A percentile compares a stretch with the other conserved stretches of the same genome.
Conservation (phyloP, 208 protist genomes). For the Polymyxa betae region DNA sequence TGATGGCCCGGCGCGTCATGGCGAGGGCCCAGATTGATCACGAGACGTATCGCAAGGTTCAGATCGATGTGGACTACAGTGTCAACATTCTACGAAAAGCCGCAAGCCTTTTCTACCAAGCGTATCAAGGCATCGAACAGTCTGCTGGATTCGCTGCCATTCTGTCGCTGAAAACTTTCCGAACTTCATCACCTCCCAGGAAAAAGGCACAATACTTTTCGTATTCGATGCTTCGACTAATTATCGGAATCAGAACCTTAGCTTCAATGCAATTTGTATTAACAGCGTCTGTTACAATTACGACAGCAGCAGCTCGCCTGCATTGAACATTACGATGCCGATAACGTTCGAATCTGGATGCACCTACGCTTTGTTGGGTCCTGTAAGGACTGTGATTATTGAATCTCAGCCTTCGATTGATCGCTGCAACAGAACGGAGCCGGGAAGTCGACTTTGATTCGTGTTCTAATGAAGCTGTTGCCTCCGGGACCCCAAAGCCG, state of each 20-base stretch:
- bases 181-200: background rate
- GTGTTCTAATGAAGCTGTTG: conserved; percentile 33
- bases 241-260: background rate
- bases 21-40: background rate
- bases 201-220: background rate
- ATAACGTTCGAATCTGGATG: background rate
- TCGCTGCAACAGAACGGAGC: background rate
- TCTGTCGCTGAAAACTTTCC: background rate
- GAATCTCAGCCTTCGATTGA: background rate
- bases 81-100: background rate
- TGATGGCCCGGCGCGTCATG: conserved; percentile 29
- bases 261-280: background rate
- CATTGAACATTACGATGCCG: background rate
- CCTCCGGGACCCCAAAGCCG: background rate
- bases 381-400: background rate
- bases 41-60: conserved; percentile 14
- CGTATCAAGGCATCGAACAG: background rate
- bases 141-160: background rate
- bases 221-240: background rate
- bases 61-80: conserved; percentile 35
- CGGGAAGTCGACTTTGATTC: conserved; percentile 44
- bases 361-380: background rate
- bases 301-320: background rate
- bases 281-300: background rate
- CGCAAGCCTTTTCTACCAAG: background rate